Conservation (phyloP, 129 eudicot genomes). For the Cynara cardunculus region DNA sequence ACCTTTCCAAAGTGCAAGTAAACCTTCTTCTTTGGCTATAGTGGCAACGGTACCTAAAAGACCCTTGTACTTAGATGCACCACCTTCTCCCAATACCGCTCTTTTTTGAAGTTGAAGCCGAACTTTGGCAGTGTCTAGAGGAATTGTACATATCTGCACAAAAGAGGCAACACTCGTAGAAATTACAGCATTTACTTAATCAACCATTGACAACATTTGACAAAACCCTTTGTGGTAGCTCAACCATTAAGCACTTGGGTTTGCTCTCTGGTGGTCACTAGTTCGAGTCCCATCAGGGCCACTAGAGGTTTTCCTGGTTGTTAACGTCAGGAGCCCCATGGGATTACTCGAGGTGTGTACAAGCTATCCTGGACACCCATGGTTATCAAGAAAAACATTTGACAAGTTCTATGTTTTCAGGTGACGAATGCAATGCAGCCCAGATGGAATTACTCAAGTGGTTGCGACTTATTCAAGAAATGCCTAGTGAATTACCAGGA, state of each 20-base stretch:
- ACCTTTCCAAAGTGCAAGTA: slow-evolving; percentile 95
- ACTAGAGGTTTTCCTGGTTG: no score
- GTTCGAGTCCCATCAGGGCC: no score
- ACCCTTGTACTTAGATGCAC: slow-evolving; percentile 68
- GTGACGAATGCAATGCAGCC: neutral
- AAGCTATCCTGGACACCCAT: no score
- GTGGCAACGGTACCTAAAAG: slow-evolving; percentile 72
- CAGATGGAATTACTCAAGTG: neutral
- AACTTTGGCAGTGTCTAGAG: slow-evolving; percentile 94
- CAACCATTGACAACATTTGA: neutral
- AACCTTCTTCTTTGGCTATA: slow-evolving; percentile 88
- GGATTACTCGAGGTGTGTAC: no score
- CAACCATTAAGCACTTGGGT: no score
- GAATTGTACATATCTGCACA: slow-evolving; percentile 85
- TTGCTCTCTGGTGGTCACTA: no score
- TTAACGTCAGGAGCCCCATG: no score
- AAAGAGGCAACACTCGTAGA: neutral
- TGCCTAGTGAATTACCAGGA: no score
- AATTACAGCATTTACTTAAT: neutral
- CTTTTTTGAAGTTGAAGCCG: slow-evolving; percentile 94
- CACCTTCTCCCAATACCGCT: slow-evolving; percentile 44
- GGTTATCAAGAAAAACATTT: no score
- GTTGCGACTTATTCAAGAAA: no score
- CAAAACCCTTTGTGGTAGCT: no score
- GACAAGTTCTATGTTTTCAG: neutral